Percentiles rank a stretch among this genome's conserved stretches.
Evolutionary conservation across 345 rosid species (phyloP).

Genomic region (Triadica sebifera): DNA sequence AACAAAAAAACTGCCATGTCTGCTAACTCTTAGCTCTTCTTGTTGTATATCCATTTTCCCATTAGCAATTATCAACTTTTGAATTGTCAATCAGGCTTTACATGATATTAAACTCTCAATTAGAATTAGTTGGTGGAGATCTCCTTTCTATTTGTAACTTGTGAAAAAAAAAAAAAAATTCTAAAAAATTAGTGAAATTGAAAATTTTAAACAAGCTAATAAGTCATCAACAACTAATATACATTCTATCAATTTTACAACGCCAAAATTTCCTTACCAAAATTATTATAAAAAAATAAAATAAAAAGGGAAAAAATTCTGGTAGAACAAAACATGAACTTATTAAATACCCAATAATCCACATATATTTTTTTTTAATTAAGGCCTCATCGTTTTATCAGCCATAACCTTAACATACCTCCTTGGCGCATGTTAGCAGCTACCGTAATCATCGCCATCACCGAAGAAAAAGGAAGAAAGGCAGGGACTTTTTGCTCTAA

Average conservation of each 20-base stretch:
- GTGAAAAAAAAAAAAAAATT: too few relatives aligned
- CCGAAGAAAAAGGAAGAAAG: background rate
- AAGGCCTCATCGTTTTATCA: background rate
- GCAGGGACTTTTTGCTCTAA: background rate
- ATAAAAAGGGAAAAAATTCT: background rate
- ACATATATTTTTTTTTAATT: too few relatives aligned
- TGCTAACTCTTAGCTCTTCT: too few relatives aligned
- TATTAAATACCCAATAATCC: conserved; percentile 7
- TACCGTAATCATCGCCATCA: background rate
- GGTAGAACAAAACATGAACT: background rate
- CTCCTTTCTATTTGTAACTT: too few relatives aligned
- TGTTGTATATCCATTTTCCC: background rate
- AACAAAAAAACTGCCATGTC: too few relatives aligned
- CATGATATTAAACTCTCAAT: too few relatives aligned
- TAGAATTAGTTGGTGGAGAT: too few relatives aligned
- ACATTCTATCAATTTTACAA: conserved; percentile 26
- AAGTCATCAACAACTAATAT: conserved; percentile 10
- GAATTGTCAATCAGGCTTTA: too few relatives aligned
- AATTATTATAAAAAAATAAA: background rate
- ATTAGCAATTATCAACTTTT: background rate
- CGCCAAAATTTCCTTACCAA: conserved; percentile 27
- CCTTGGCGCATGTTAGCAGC: conserved; percentile 27
- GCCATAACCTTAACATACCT: conserved; percentile 22
- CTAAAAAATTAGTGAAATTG: background rate
- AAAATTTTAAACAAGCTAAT: background rate